A percentile compares a stretch with the other conserved stretches of the same genome.
Conservation (phyloP, 768 basidiomycete genomes). For the Trametes cingulata region DNA sequence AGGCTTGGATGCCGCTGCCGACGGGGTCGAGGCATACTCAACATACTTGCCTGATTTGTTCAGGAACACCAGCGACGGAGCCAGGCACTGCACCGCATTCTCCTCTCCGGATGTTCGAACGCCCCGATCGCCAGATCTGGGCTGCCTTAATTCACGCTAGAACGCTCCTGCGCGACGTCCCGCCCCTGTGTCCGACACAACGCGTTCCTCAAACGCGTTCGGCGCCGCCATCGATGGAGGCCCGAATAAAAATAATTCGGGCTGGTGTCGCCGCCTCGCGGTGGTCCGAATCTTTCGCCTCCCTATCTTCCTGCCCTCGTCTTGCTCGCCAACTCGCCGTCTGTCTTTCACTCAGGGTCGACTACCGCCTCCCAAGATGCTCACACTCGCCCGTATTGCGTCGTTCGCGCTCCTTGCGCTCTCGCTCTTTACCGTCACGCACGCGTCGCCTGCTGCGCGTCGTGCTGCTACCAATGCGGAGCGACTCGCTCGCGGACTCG, state of each 20-base stretch:
- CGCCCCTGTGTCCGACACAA: neutral
- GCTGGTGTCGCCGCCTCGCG: neutral
- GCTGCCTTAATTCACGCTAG: neutral
- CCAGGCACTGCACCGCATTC: conserved; percentile 5
- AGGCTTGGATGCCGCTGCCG: neutral
- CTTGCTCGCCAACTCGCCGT: neutral
- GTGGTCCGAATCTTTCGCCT: neutral
- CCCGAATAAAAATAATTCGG: neutral
- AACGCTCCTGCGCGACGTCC: neutral
- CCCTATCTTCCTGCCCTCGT: neutral
- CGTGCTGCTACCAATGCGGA: conserved; percentile 15
- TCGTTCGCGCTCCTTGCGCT: conserved; percentile 19
- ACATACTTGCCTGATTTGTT: neutral
- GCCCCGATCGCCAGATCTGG: conserved; percentile 3
- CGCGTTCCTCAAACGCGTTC: neutral
- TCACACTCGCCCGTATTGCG: conserved; percentile 10
- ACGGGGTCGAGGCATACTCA: neutral
- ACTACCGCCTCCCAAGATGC: conserved; percentile 6
- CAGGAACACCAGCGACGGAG: neutral
- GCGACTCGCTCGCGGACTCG: conserved; percentile 22
- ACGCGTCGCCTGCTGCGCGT: conserved; percentile 9
- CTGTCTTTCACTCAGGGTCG: neutral
- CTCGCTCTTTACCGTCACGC: conserved; percentile 13
- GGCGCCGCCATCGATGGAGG: neutral
- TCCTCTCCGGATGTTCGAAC: neutral